Evolutionary conservation across 768 basidiomycete genomes (phyloP).

Genomic region (Mrakia blollopis): DNA sequence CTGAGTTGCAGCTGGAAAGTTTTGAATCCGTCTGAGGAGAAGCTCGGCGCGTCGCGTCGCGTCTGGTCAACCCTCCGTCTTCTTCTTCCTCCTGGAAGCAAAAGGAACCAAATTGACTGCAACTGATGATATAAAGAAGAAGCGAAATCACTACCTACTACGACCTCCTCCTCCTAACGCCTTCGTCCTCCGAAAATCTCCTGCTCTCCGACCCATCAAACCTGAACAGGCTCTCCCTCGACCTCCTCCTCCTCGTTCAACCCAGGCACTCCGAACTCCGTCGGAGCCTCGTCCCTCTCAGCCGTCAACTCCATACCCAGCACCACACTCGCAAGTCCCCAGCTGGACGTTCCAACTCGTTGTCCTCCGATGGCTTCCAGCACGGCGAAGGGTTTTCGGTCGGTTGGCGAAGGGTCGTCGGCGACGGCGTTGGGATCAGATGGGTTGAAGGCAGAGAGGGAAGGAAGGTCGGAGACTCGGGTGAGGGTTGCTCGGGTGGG

Average conservation of each 20-base stretch:
- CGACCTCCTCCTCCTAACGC: too few species aligned
- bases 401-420: background rate
- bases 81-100: too few species aligned
- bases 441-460: slow-evolving; percentile 36
- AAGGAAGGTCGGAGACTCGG: slow-evolving; percentile 50
- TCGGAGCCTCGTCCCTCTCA: slow-evolving; percentile 34
- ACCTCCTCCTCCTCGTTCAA: background rate
- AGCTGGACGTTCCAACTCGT: slow-evolving; percentile 70
- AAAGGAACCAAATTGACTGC: too few species aligned
- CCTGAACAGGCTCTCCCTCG: background rate
- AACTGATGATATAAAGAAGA: too few species aligned
- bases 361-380: slow-evolving; percentile 60
- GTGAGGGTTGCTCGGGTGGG: slow-evolving; percentile 64
- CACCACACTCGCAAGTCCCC: slow-evolving; percentile 76
- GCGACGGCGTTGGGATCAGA: background rate
- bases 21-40: too few species aligned
- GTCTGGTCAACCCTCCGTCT: too few species aligned
- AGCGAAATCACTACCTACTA: too few species aligned
- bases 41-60: too few species aligned
- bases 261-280: background rate
- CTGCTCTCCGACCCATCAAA: background rate
- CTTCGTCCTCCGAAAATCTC: too few species aligned
- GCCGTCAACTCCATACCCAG: slow-evolving; percentile 48
- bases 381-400: slow-evolving; percentile 34
- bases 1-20: too few species aligned